A percentile compares a stretch with the other conserved stretches of the same genome.
phyloP scores from a whole-genome alignment of 352 stramenopile genomes.

The Aphanomyces stellatus region DNA sequence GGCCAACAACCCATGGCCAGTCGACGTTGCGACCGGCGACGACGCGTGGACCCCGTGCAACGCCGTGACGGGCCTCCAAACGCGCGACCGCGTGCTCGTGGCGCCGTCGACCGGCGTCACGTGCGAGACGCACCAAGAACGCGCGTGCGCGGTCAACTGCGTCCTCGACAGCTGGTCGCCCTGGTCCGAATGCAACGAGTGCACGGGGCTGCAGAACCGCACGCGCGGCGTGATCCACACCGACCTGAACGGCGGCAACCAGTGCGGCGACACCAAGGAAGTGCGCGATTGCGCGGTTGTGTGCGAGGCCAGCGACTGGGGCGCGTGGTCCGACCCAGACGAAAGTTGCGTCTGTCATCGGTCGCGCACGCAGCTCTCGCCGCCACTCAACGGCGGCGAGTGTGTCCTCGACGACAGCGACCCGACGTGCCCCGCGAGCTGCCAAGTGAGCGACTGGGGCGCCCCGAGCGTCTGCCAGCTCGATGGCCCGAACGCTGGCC shows the following conservation, averaged over 20 bases:
- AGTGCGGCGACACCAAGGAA: constrained; percentile 2
- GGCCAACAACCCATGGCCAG: constrained; percentile 4
- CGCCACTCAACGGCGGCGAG: neutral
- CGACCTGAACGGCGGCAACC: constrained; percentile 6
- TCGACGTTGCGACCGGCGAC: neutral
- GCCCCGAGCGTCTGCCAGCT: neutral
- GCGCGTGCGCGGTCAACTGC: constrained; percentile 5
- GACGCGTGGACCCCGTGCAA: neutral
- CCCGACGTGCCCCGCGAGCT: neutral
- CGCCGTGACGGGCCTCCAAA: neutral
- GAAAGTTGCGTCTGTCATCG: neutral
- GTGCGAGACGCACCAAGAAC: neutral
- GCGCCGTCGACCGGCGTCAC: neutral
- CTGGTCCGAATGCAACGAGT: constrained; percentile 5
- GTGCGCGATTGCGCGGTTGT: neutral
- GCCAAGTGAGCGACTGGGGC: constrained; percentile 11
- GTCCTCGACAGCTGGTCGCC: neutral
- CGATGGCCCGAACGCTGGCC: neutral
- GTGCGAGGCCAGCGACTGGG: constrained; percentile 8
- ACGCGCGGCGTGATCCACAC: neutral
- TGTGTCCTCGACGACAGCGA: neutral
- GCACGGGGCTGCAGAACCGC: constrained; percentile 9
- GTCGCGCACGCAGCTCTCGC: neutral
- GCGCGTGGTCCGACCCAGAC: neutral
- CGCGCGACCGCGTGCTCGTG: neutral